Percentiles rank a stretch among this genome's conserved stretches.
phyloP scores from a whole-genome alignment of 345 rosid species.

The Punica granatum region DNA sequence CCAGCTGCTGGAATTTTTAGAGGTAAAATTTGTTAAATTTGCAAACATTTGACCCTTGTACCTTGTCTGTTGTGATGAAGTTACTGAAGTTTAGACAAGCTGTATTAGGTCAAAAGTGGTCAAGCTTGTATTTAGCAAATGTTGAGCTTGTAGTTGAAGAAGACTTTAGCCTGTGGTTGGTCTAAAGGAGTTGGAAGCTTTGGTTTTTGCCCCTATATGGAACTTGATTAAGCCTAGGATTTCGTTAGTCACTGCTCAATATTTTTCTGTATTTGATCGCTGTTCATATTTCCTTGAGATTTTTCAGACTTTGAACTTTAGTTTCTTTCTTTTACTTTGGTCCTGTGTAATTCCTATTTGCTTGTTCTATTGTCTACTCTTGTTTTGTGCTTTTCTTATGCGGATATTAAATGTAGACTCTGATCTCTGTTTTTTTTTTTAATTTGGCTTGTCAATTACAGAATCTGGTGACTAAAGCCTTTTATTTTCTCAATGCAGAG shows the following conservation, averaged over 20 bases:
- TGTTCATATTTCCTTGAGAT: neutral
- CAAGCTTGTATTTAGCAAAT: neutral
- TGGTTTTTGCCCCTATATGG: neutral
- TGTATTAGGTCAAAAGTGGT: neutral
- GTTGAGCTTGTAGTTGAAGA: neutral
- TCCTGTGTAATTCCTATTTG: neutral
- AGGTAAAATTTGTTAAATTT: slow-evolving; percentile 42
- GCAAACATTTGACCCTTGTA: neutral
- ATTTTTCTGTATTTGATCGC: neutral
- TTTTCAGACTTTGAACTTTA: neutral
- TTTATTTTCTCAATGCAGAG: slow-evolving; percentile 42
- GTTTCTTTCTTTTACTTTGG: slow-evolving; percentile 11
- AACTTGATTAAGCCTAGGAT: neutral
- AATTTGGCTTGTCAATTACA: neutral
- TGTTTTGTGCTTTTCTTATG: neutral
- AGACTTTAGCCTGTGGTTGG: neutral
- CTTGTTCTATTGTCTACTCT: neutral
- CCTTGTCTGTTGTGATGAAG: neutral
- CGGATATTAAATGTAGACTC: neutral
- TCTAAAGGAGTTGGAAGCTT: neutral
- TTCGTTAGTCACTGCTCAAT: neutral
- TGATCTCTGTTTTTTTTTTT: neutral
- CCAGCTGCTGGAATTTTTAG: slow-evolving; percentile 95
- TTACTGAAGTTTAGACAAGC: neutral
- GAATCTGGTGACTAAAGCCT: neutral